Conservation (phyloP, 2,329 filamentous ascomycete genomes). For the Aciculosporium take region DNA sequence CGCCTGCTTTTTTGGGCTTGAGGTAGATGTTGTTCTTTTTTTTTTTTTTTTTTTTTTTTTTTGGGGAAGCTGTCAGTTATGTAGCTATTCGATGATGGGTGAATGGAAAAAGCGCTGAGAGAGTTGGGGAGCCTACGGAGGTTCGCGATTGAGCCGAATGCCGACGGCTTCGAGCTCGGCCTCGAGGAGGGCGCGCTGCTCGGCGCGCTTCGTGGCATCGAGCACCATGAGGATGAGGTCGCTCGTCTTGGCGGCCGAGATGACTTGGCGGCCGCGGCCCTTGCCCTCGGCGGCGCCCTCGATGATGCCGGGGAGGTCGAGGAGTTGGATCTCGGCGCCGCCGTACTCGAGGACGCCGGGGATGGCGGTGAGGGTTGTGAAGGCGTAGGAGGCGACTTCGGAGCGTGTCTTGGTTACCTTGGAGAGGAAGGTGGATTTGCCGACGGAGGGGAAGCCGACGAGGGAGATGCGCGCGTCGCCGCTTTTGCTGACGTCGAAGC, state of each 20-base stretch:
- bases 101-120: neutral
- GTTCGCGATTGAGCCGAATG: slow-evolving; percentile 80
- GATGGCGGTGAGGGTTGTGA: slow-evolving; percentile 95
- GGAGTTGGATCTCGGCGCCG: slow-evolving; percentile 92
- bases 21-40: slow-evolving; percentile 84
- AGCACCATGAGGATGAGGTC: slow-evolving; percentile 94
- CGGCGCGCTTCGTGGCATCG: slow-evolving; percentile 90
- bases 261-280: slow-evolving; percentile 88
- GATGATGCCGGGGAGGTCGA: slow-evolving; percentile 96
- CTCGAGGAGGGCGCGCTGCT: slow-evolving; percentile 81
- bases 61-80: too few species aligned
- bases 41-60: slow-evolving; percentile 57
- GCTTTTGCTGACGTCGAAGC: slow-evolving; percentile 90
- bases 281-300: slow-evolving; percentile 94
- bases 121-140: slow-evolving; percentile 47
- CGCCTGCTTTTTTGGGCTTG: slow-evolving; percentile 87
- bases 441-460: slow-evolving; percentile 96
- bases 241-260: slow-evolving; percentile 95
- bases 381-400: slow-evolving; percentile 89
- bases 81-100: too few species aligned
- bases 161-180: slow-evolving; percentile 89
- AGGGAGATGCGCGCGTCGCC: slow-evolving; percentile 94
- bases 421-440: slow-evolving; percentile 96
- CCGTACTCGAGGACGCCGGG: slow-evolving; percentile 96
- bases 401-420: slow-evolving; percentile 98